Conservation (phyloP, 768 basidiomycete species). For the Collybia sp. region DNA sequence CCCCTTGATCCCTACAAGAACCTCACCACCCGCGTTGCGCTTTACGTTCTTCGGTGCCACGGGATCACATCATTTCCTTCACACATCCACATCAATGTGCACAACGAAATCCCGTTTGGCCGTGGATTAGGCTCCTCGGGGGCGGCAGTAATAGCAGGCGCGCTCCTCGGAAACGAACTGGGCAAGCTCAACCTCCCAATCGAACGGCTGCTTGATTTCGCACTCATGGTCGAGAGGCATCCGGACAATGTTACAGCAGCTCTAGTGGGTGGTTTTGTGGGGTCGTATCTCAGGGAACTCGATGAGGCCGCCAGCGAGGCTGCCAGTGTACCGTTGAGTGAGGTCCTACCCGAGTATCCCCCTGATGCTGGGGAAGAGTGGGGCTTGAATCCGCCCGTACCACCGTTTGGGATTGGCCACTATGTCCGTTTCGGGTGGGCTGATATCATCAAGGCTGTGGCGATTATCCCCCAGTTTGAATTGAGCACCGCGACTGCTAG, state of each 20-base stretch:
- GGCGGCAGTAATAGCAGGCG: slow-evolving; percentile 97
- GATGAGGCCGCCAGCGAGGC: slow-evolving; percentile 76
- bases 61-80: slow-evolving; percentile 70
- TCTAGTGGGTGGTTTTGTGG: slow-evolving; percentile 94
- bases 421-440: slow-evolving; percentile 90
- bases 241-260: slow-evolving; percentile 99
- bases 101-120: slow-evolving; percentile 97
- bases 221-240: slow-evolving; percentile 98
- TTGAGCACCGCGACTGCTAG: slow-evolving; percentile 94
- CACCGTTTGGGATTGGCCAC: slow-evolving; percentile 90
- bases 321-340: slow-evolving; percentile 88
- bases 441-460: slow-evolving; percentile 81
- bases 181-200: slow-evolving; percentile 66
- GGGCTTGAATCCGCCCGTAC: slow-evolving; percentile 84
- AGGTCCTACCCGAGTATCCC: slow-evolving; percentile 95
- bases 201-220: slow-evolving; percentile 85
- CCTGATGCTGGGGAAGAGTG: slow-evolving; percentile 88
- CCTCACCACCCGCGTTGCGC: slow-evolving; percentile 92
- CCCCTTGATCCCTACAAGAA: slow-evolving; percentile 96
- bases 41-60: slow-evolving; percentile 96
- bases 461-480: slow-evolving; percentile 94
- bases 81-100: slow-evolving; percentile 65
- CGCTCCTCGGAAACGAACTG: slow-evolving; percentile 82
- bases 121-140: slow-evolving; percentile 97
- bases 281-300: slow-evolving; percentile 90